Base-by-base conservation (phyloP, 176 grass and related monocot species). In the Cocos nucifera region DNA sequence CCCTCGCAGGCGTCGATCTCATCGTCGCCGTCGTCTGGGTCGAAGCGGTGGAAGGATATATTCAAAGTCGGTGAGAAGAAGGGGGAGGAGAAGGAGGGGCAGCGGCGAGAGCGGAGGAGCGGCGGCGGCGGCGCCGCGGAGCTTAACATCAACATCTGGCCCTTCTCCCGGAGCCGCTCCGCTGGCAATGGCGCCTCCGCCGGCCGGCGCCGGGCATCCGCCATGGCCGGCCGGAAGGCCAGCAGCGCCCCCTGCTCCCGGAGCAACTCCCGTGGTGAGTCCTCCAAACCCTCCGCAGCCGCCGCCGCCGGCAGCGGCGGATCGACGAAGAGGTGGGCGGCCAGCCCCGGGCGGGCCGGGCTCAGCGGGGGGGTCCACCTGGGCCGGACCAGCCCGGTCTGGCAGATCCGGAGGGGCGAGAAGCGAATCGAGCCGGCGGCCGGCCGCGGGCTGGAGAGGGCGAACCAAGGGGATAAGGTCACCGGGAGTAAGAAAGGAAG, bases 111-210 rank as follows among this genome's bases (percentile, higher is more conserved):
- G 62, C 21, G 53, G 2, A 58, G 32, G 1, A 35, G 24, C 49
- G 66, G 49, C 17, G 15, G 19, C 5, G 19, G 61, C 14, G 30
- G 50, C 19, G 19, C 56, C 39, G 50, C 63, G 1, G 89, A 95
- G 77, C 79, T 95, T 14, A 85, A 83, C 64, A 95, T 95, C 49
- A 89, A 89, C 75, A 95, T 95, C 56, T 95, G 85, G 89, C 89
- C 89, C 0, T 95, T 95, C 72, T 79, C 81, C 4, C 65, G 85
- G 53, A 89, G 89, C 69, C 78, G 81, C 28, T 95, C 89, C 20
- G 89, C 89, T 16, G 83, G 83, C 14, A 79, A 73, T 21, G 66
- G 66, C 54, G 62, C 48, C 0, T 44, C 44, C 8, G 75, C 73
- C 49, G 44, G 57, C 15, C 62, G 5, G 66, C 77, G 28, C 25